Evolutionary conservation across 2,329 filamentous ascomycete species (phyloP), one percentile per base, ranked within the genome.

Genomic region (Hypoxylon sp.): DNA sequence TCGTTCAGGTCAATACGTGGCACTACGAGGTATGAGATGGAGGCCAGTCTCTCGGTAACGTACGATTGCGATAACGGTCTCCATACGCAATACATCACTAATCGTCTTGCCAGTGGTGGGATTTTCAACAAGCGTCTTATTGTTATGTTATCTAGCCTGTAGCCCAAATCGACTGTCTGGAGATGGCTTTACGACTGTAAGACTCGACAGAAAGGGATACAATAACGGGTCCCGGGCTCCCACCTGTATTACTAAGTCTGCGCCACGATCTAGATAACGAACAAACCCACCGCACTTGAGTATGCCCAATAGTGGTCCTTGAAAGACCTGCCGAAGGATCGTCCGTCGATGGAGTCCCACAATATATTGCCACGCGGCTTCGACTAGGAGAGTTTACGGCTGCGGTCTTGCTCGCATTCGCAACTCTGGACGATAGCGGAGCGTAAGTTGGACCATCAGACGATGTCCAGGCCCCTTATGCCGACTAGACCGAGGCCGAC

Each of bases 401-500:
- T 58, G 44, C 31, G 44, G 47, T 27, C 47, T 50, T 21, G 31
- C 27, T 42, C 24, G 29, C 31, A 21, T 10, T 50, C 19, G 44
- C 37, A 27, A 50, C 8, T 24, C 8, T 24, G 11, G 55, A 50
- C 17, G 31, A 37, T 31, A 39, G 27, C 39, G 55, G 44, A 24
- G 15, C 17, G 19, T 37, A 29, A 35, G n/a, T 46, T 15, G 29
- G n/a, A 10, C 8, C 13, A 27, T 35, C 32, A 15, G 13, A 39
- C 21, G 6, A 29, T 8, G 31, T 48, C 29, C 21, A 58, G 27
- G 24, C 47, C 17, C 7, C 15, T 35, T 56, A 13, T 8, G 47
- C 61, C 52, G 47, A 35, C 32, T 29, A 52, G 31, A 48, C 58
- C 62, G 50, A 63, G 50, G 31, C 19, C 51, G 10, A 47, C 24